Evolutionary conservation across 2,329 filamentous ascomycete species (phyloP), one percentile per base, ranked within the genome.

Genomic region (Alternaria ethzedia): DNA sequence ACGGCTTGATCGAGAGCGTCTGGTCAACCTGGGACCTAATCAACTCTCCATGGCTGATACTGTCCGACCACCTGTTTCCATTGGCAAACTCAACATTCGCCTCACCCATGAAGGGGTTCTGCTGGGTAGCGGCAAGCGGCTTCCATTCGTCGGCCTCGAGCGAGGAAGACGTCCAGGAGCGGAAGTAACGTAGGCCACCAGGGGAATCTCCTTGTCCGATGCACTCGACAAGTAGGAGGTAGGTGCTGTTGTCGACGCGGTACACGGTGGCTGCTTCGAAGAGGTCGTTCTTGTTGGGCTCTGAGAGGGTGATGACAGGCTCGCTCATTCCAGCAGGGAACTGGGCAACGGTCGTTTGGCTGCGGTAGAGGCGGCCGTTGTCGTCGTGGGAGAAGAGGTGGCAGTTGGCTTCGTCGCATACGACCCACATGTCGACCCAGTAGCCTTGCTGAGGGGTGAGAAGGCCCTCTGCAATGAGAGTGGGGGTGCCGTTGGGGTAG

Each of bases 381-480:
- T 82, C 80, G 60, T 82, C 80, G 26, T 75, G 79, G 11, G 79
- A 81, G 74, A 81, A 82, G 23, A 82, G 75, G 62, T 82, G 75
- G 68, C 80, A 82, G 61, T 74, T 68, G 2, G 54, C 32, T 3
- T 63, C 56, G 66, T 82, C 80, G 71, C 80, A 83, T 54, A 83
- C 80, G 23, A 81, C 76, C 79, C 80, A 82, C 80, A 82, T 82
- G 66, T 82, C 81, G 12, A 82, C 79, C 80, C 81, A 83, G 67
- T 80, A 80, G 8, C 80, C 80, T 7, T 64, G 59, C n/a, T 72
- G 74, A 15, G 61, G 62, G 20, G 21, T 57, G 15, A 54, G 20
- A 11, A 81, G 74, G 49, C 79, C 77, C 6, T 75, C 50, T 3
- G 66, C 62, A 57, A 82, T 78, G 44, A 76, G 75, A 9, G 61